Conservation (phyloP, 257 asterid genomes). For the Solanum tacnaense region DNA sequence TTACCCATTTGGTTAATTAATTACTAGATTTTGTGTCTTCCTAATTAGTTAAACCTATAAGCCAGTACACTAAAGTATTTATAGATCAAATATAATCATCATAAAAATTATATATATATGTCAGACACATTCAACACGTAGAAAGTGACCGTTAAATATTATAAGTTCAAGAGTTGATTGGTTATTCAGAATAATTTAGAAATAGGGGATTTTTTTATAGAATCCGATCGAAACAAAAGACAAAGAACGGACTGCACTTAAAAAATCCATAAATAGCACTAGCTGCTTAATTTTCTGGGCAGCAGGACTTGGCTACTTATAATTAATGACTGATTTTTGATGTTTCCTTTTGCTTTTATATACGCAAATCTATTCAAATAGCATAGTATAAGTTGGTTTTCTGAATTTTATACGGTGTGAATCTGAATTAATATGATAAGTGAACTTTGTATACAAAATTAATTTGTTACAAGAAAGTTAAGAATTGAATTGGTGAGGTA, state of each 20-base stretch:
- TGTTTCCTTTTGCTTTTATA: background rate
- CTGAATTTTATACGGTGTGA: background rate
- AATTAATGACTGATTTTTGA: no score
- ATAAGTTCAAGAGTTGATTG: background rate
- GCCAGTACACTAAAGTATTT: background rate
- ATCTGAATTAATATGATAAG: background rate
- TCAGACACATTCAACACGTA: background rate
- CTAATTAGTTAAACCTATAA: background rate
- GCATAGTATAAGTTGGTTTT: background rate
- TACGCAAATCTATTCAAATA: background rate
- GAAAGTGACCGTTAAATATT: background rate
- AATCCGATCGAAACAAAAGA: background rate
- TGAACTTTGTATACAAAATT: background rate
- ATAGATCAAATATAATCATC: background rate
- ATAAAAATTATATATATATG: background rate
- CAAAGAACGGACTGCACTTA: background rate
- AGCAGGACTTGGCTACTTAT: no score
- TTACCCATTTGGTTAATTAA: conserved; percentile 25
- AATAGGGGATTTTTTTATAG: background rate
- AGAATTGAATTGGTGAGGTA: background rate
- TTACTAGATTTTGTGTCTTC: background rate
- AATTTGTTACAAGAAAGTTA: background rate
- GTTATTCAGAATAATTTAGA: background rate
- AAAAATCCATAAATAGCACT: background rate
- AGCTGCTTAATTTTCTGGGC: no score